Evolutionary conservation across 306 rosid species (phyloP), one percentile per base, ranked within the genome.

Genomic region (Elaeagnus macrophylla): DNA sequence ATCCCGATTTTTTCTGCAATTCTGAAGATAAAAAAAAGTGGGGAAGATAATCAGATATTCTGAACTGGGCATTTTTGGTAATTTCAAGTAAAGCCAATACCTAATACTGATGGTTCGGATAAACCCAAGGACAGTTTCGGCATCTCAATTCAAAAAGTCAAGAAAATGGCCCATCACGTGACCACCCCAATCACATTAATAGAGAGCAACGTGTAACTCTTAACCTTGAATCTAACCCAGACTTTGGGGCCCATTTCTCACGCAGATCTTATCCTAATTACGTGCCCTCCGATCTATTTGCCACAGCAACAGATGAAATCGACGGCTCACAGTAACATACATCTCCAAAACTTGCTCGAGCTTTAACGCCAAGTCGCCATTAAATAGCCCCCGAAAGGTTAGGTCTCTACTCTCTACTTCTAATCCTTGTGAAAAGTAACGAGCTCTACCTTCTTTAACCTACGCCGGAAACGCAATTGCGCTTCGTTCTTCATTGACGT

Each of bases 201-300:
- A 3, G 45, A 7, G 18, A 16, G 17, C n/a, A 61, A 68, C 53
- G 74, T 75, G 88, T 25, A 64, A 15, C 56, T 47, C 19, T 60
- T 9, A 46, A 39, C 57, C 51, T 9, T 3, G 12, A 40, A 42
- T 12, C 15, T 35, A n/a, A 19, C 54, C 56, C 12, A 49, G 49
- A 36, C 9, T 10, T 44, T 16, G 70, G 82, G 78, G 62, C 60
- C 85, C 79, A 70, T 52, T 65, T 14, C 69, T 66, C 57, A 54
- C 36, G 5, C 68, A 54, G 72, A 59, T 59, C 91, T 81, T 78
- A 88, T 88, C 94, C n/a, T 53, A 63, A 36, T 43, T 39, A 72
- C 67, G 75, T 53, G 72, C 63, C 56, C 12, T 0, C 57, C 65
- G 69, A 81, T 75, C 77, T 66, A 72, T 47, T 39, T 43, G 76